Evolutionary conservation across 768 basidiomycete species (phyloP).

Genomic region (Pisolithus marmoratus): DNA sequence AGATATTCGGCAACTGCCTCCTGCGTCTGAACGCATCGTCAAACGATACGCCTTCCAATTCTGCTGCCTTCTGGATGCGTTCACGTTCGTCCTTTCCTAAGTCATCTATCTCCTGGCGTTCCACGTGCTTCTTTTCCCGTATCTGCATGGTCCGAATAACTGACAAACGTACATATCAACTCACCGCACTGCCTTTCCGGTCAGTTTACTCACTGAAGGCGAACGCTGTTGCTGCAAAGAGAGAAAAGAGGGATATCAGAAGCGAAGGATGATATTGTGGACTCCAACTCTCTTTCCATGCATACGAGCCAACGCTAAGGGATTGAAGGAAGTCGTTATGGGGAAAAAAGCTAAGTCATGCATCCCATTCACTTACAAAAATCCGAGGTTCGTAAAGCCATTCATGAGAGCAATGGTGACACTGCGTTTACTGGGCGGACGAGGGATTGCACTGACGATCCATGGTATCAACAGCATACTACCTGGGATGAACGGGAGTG

Average conservation of each 20-base stretch:
- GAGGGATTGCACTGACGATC: constrained; percentile 55
- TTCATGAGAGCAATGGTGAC: constrained; percentile 61
- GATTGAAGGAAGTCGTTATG: not conserved
- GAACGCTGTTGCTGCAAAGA: constrained; percentile 30
- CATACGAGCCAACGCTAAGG: constrained; percentile 52
- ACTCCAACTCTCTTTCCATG: constrained; percentile 56
- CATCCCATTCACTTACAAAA: constrained; percentile 36
- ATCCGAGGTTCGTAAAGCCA: constrained; percentile 53
- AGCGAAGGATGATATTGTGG: constrained; percentile 60
- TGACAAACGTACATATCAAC: not conserved
- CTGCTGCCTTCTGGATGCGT: constrained; percentile 53
- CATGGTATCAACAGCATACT: constrained; percentile 49
- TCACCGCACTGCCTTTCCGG: not conserved
- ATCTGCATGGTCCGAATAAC: constrained; percentile 42
- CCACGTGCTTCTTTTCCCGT: constrained; percentile 46
- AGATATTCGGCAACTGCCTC: too few relatives aligned
- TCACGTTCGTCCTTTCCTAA: constrained; percentile 40
- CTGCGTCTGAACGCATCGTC: too few relatives aligned
- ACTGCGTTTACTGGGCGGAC: constrained; percentile 49
- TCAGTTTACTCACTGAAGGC: constrained; percentile 25
- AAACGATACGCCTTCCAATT: constrained; percentile 53
- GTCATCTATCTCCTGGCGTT: constrained; percentile 41
- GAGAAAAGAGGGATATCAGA: constrained; percentile 41
- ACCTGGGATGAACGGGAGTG: not conserved
- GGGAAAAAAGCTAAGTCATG: not conserved